Evolutionary conservation across 768 basidiomycete genomes (phyloP), one percentile per base, ranked within the genome.

Genomic region (Naematelia aurantialba): DNA sequence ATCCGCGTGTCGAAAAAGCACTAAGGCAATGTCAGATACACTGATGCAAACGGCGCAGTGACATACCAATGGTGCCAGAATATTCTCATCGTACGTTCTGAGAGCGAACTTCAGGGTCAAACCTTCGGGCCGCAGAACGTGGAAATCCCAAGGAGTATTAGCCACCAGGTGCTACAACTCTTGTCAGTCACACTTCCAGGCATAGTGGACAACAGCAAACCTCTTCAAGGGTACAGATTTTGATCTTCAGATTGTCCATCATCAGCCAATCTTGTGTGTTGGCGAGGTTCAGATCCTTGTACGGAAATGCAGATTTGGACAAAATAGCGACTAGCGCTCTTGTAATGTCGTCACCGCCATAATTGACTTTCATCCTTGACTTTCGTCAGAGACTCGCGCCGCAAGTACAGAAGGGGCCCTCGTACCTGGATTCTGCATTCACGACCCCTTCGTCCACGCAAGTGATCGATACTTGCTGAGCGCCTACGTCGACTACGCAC

Each of bases 381-480:
- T 60, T 22, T 14, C 44, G 10, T 46, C 47, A 39, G 19, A 13
- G 1, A 49, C 51, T 10, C 10, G 50, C 45, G 17, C 34, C 46
- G 22, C 31, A 31, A 17, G 54, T 63, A 39, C 49, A 21, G 52
- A 29, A 34, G 34, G 53, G 25, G 2, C 21, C 19, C 13, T 59
- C 79, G 45, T 68, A 89, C 92, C 93, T 83, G 1, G 91, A 91
- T 67, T 99, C 96, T 3, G 87, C 73, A 26, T 92, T 79, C 21
- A 99, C 83, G 51, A 92, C 73, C 1, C 96, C 96, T 68, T 99
- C 96, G 58, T 98, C 96, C 1, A 98, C 88, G 71, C 93, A 97
- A 0, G 92, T 85, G 44, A 99, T 84, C 59, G 84, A 90, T 1
- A 89, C 91, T 56, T 82, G 84, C 14, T 81, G 82, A 12, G 94